Percentiles rank a stretch among this genome's conserved stretches.
These are phyloP conservation scores for Cajanus cajan DNA, from an alignment of 306 rosid genomes.

Conservation along the genomic window DNA sequence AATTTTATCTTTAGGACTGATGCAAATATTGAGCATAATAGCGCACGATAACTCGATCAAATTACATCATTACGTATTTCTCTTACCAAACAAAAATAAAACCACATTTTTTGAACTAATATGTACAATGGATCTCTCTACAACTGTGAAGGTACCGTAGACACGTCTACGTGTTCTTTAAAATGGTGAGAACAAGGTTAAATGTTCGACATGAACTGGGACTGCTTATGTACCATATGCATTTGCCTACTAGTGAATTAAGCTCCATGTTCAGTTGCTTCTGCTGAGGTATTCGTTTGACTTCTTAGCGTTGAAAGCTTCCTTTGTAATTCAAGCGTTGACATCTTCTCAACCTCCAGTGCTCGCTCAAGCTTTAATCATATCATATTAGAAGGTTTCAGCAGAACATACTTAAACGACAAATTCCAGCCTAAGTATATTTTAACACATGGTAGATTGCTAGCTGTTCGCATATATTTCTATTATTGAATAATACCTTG, in stretches of 20 bases:
- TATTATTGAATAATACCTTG: conserved; percentile 59
- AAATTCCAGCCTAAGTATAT: no score
- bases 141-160: background rate
- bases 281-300: conserved; percentile 25
- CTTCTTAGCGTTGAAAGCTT: conserved; percentile 34
- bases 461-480: background rate
- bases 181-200: background rate
- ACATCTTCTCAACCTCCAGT: conserved; percentile 43
- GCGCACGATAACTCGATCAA: background rate
- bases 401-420: background rate
- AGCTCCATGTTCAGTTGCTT: conserved; percentile 29
- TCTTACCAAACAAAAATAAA: background rate
- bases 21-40: background rate
- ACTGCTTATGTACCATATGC: background rate
- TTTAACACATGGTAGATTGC: no score
- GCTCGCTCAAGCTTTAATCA: conserved; percentile 52
- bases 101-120: background rate
- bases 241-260: conserved; percentile 22
- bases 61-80: background rate
- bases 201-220: background rate
- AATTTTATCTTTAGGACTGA: background rate
- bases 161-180: background rate
- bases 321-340: conserved; percentile 47
- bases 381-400: conserved; percentile 4
- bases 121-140: conserved; percentile 10